phyloP scores from a whole-genome alignment of 1,284 basidiomycete genomes.

The Rhizoctonia solani region DNA sequence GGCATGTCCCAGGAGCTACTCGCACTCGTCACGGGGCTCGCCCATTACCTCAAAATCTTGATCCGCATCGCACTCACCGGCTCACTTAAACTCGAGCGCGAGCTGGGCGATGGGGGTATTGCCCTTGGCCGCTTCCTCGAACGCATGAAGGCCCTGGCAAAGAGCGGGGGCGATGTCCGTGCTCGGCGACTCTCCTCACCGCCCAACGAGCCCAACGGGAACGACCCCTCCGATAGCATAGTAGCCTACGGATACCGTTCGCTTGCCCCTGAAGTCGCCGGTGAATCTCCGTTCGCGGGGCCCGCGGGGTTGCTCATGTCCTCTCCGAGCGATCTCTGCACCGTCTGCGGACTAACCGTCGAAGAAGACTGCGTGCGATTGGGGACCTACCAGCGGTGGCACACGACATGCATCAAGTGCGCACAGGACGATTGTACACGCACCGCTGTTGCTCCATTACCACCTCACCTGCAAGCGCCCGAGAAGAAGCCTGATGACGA shows the following conservation, averaged over 20 bases:
- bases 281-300: constrained; percentile 76
- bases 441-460: constrained; percentile 41
- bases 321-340: constrained; percentile 83
- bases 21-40: constrained; percentile 96
- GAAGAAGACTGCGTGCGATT: constrained; percentile 96
- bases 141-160: constrained; percentile 87
- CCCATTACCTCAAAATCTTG: constrained; percentile 98
- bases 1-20: constrained; percentile 97
- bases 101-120: constrained; percentile 71
- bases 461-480: constrained; percentile 39
- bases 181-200: constrained; percentile 62
- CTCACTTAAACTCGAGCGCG: constrained; percentile 92
- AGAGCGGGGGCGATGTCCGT: constrained; percentile 82
- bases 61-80: constrained; percentile 98
- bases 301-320: constrained; percentile 39
- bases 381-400: constrained; percentile 95
- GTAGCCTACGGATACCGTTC: constrained; percentile 79
- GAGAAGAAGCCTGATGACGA: constrained; percentile 43
- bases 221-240: constrained; percentile 32
- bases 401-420: constrained; percentile 90
- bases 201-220: constrained; percentile 41
- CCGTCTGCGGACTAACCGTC: constrained; percentile 85
- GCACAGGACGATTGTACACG: constrained; percentile 47
- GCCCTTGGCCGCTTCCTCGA: constrained; percentile 91
- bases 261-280: constrained; percentile 84